A percentile compares a stretch with the other conserved stretches of the same genome.
Evolutionary conservation across 495 filamentous ascomycete genomes (phyloP).

Genomic region (Penicillium canariense): DNA sequence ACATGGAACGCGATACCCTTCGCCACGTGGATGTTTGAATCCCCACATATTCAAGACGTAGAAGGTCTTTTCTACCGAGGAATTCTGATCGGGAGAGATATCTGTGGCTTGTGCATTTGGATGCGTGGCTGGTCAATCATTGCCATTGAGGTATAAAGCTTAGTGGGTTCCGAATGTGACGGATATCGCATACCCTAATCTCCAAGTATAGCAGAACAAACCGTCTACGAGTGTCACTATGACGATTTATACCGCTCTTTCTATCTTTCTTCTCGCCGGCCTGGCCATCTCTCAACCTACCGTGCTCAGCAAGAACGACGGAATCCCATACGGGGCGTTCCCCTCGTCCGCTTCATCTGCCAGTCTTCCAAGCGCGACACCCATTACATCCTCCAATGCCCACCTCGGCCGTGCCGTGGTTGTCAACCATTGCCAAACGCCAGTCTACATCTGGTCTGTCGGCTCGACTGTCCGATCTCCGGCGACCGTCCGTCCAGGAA

Average conservation of each 20-base stretch:
- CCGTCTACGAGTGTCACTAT: conserved; percentile 8
- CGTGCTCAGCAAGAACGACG: neutral
- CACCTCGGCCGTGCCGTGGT: conserved; percentile 48
- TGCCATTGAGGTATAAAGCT: neutral
- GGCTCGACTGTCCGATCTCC: conserved; percentile 34
- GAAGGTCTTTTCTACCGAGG: neutral
- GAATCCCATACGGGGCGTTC: conserved; percentile 8
- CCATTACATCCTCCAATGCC: conserved; percentile 11
- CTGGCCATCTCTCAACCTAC: conserved; percentile 11
- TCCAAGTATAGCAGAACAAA: neutral
- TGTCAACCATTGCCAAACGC: conserved; percentile 45
- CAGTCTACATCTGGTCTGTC: conserved; percentile 58
- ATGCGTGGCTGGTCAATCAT: too few relatives aligned
- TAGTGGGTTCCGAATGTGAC: neutral
- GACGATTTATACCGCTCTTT: conserved; percentile 3
- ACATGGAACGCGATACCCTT: neutral
- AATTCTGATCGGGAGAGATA: neutral
- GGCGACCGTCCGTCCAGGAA: conserved; percentile 20
- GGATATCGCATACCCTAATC: neutral
- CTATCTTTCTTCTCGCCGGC: conserved; percentile 5
- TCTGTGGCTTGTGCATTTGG: neutral
- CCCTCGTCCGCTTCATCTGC: conserved; percentile 9
- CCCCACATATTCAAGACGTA: neutral
- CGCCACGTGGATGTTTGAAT: conserved; percentile 5
- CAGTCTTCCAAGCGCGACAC: neutral